Base-by-base conservation (phyloP, 495 filamentous ascomycete genomes). In the Acidomyces sp. region DNA sequence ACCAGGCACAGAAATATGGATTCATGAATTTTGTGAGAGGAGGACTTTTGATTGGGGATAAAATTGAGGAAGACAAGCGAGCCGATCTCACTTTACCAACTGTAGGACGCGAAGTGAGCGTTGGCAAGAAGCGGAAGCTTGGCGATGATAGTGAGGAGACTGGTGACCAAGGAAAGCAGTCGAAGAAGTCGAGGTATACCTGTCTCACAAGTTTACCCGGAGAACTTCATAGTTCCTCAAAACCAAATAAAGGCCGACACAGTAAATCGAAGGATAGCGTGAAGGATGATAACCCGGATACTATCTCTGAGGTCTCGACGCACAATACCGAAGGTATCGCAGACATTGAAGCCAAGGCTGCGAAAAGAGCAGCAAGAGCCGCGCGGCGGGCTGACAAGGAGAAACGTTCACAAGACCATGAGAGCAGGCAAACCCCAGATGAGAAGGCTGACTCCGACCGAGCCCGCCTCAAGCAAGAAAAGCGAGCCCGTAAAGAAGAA, bases 21-120 rank as follows among this genome's bases (percentile, higher is more conserved):
- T 63, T 67, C 17, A 78, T 90, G 58, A 68, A 70, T 33, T 96
- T 95, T 57, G 78, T 96, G 18, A 72, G 66, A 37, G 88, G 82
- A 30, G 86, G 85, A 2, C 70, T 82, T 36, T 57, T 94, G 45
- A 75, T 78, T 23, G 82, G 82, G 28, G 80, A 86, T 45, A 69
- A 72, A 47, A 54, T 45, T 43, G 49, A 52, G 44, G 39, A 46
- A 44, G 40, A 34, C 11, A 40, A 32, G 17, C 17, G 28, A 19
- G 11, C 29, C 7, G 22, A 29, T 15, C 9, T 18, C 11, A 23
- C 16, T 35, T 34, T 31, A 30, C 16, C 33, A 31, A 38, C 45
- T 20, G 37, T 29, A 11, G 34, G 53, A 37, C 49, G 48, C 10
- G 28, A 41, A 43, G 44, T 15, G 53, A 61, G 19, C 34, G 17